Evolutionary conservation across 805 yeast species (phyloP).

Genomic region (Ogataea parapolymorpha): DNA sequence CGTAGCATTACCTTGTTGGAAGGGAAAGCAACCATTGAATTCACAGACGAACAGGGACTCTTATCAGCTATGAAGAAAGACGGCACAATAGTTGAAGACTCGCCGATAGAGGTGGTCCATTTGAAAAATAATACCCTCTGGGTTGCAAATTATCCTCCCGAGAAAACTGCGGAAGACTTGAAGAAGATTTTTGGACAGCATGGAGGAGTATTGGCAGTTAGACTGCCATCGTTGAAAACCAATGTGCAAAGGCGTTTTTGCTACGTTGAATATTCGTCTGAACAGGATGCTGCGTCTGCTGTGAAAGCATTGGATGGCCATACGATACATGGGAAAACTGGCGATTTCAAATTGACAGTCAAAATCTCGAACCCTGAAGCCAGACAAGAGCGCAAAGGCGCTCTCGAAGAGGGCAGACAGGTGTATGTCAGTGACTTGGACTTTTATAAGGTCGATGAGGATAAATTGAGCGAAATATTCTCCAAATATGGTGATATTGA

Average conservation of each 20-base stretch:
- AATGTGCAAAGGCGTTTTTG: constrained; percentile 66
- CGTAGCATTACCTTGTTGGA: constrained; percentile 31
- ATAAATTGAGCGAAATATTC: constrained; percentile 41
- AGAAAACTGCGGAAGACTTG: constrained; percentile 39
- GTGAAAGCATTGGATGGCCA: constrained; percentile 39
- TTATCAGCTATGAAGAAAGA: constrained; percentile 61
- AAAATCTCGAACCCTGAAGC: constrained; percentile 59
- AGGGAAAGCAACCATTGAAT: constrained; percentile 54
- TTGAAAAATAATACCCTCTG: constrained; percentile 55
- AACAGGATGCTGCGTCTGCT: constrained; percentile 45
- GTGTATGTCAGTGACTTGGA: constrained; percentile 53
- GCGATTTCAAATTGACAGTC: constrained; percentile 44
- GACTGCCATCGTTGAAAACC: constrained; percentile 62
- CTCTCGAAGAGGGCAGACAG: constrained; percentile 54
- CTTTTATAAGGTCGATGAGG: constrained; percentile 39
- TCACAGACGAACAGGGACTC: constrained; percentile 44
- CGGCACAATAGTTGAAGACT: constrained; percentile 42
- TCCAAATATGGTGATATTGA: constrained; percentile 51
- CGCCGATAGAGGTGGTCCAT: constrained; percentile 43
- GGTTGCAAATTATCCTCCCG: constrained; percentile 73
- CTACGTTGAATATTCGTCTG: constrained; percentile 54
- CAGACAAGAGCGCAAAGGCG: constrained; percentile 40
- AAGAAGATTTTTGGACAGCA: constrained; percentile 36
- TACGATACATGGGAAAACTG: constrained; percentile 29
- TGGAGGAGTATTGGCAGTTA: constrained; percentile 44